Evolutionary conservation across 768 basidiomycete genomes (phyloP).

Genomic region (Mycena epipterygia): DNA sequence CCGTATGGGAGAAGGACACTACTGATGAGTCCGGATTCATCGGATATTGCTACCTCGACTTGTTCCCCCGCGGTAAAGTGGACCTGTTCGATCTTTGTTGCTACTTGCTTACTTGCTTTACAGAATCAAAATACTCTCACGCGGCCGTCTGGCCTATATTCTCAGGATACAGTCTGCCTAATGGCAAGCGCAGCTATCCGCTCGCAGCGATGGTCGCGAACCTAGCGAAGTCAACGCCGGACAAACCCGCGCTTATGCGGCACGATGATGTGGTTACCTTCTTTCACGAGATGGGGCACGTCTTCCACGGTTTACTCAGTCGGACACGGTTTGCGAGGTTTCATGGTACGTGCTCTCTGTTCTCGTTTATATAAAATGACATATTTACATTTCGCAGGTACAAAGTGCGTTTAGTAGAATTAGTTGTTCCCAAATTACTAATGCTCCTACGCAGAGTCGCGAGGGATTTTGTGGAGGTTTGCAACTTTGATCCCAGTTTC

Average conservation of each 20-base stretch:
- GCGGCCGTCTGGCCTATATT: slow-evolving; percentile 88
- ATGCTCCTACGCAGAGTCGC: slow-evolving; percentile 63
- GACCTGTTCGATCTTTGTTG: slow-evolving; percentile 8
- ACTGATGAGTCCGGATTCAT: slow-evolving; percentile 80
- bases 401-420: slow-evolving; percentile 54
- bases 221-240: slow-evolving; percentile 86
- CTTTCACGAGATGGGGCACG: slow-evolving; percentile 92
- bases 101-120: background rate
- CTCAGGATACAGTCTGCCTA: slow-evolving; percentile 69
- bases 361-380: background rate
- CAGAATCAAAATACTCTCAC: slow-evolving; percentile 86
- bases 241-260: slow-evolving; percentile 87
- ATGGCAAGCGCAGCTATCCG: slow-evolving; percentile 78
- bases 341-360: slow-evolving; percentile 63
- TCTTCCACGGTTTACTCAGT: slow-evolving; percentile 77
- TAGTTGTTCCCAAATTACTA: background rate
- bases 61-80: slow-evolving; percentile 81
- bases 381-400: slow-evolving; percentile 40
- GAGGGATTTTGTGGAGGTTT: slow-evolving; percentile 84
- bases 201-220: slow-evolving; percentile 92
- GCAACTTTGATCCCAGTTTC: background rate
- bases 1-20: slow-evolving; percentile 87
- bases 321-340: slow-evolving; percentile 80
- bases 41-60: slow-evolving; percentile 90
- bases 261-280: slow-evolving; percentile 92